Conservation (phyloP, 1,139 yeast species). For the Meyerozyma guilliermondii region DNA sequence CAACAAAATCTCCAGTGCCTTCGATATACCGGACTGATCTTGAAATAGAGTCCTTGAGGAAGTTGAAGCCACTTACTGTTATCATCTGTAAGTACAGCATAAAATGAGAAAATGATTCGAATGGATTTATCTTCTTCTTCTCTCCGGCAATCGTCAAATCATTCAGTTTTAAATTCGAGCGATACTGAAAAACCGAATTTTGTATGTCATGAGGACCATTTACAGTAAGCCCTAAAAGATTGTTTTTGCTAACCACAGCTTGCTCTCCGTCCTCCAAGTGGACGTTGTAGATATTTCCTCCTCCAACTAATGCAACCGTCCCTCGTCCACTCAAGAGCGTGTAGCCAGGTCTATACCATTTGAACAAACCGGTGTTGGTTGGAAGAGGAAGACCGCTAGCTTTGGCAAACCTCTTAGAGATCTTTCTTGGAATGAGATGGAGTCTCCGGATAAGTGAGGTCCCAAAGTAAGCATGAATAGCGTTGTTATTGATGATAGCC, state of each 20-base stretch:
- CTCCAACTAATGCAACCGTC: slow-evolving; percentile 49
- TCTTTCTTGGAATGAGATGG: slow-evolving; percentile 33
- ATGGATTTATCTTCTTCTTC: neutral
- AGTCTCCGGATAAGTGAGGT: slow-evolving; percentile 37
- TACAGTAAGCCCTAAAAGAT: slow-evolving; percentile 48
- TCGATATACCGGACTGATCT: slow-evolving; percentile 15
- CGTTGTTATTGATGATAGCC: slow-evolving; percentile 47
- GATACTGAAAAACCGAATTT: slow-evolving; percentile 29
- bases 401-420: slow-evolving; percentile 31
- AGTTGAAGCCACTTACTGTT: neutral
- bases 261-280: slow-evolving; percentile 43
- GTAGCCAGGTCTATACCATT: slow-evolving; percentile 35
- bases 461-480: slow-evolving; percentile 51
- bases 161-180: neutral
- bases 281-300: slow-evolving; percentile 51
- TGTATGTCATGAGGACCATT: slow-evolving; percentile 45
- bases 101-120: neutral
- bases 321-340: slow-evolving; percentile 55
- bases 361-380: slow-evolving; percentile 32
- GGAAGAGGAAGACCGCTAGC: slow-evolving; percentile 15
- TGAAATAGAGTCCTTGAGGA: neutral
- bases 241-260: slow-evolving; percentile 40
- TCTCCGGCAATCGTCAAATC: too few species aligned
- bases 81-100: neutral
- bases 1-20: slow-evolving; percentile 39